These are phyloP conservation scores for Candida vartiovaarae DNA, from an alignment of 805 yeast genomes.

Conservation along the genomic window DNA sequence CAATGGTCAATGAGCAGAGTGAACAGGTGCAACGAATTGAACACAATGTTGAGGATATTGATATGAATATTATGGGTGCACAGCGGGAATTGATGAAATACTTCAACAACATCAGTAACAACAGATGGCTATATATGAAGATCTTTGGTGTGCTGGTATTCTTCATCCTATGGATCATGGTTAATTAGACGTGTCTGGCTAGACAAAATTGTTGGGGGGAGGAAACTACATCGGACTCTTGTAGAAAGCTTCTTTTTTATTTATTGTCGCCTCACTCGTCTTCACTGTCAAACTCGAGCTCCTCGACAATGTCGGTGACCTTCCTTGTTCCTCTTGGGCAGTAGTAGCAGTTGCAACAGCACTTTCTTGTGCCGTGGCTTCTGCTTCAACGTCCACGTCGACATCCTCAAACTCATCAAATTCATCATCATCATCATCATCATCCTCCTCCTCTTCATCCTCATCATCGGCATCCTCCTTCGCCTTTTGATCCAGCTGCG, in stretches of 20 bases:
- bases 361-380: not conserved
- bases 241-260: no score
- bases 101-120: conserved; percentile 79
- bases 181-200: conserved; percentile 34
- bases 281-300: conserved; percentile 25
- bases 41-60: conserved; percentile 88
- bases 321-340: not conserved
- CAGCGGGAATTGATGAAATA: conserved; percentile 89
- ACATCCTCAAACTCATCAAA: conserved; percentile 1
- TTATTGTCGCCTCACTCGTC: conserved; percentile 7
- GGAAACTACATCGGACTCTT: no score
- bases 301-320: conserved; percentile 9
- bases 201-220: no score
- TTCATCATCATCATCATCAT: conserved; percentile 55
- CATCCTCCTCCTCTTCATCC: conserved; percentile 20
- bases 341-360: conserved; percentile 1
- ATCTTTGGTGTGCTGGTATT: conserved; percentile 81
- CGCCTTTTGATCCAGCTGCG: conserved; percentile 22
- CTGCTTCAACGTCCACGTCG: not conserved
- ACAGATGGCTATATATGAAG: conserved; percentile 87
- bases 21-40: conserved; percentile 94
- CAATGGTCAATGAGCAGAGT: conserved; percentile 97
- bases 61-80: conserved; percentile 85
- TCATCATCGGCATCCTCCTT: conserved; percentile 22
- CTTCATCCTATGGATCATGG: conserved; percentile 72